Evolutionary conservation across 768 basidiomycete species (phyloP).

Genomic region (Rhizopogon sp.): DNA sequence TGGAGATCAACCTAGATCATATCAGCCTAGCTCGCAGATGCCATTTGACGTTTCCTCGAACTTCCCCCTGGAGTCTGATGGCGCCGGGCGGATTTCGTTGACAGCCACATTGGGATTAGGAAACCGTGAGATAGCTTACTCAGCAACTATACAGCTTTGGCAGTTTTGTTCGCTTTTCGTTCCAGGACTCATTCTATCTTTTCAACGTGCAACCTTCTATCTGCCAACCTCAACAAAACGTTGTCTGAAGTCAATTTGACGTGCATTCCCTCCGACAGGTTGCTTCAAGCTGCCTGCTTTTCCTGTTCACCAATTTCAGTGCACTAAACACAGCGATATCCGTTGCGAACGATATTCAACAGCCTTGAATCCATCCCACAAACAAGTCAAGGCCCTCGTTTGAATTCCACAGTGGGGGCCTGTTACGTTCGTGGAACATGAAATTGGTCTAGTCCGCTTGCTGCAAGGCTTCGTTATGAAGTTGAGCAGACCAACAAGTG

Average conservation of each 20-base stretch:
- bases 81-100: too few species aligned
- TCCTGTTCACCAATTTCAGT: not conserved
- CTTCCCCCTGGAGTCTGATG: too few species aligned
- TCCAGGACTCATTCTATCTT: not conserved
- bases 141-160: conserved; percentile 14
- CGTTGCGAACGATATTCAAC: not conserved
- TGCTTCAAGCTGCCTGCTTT: not conserved
- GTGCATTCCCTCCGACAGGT: not conserved
- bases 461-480: conserved; percentile 56
- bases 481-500: conserved; percentile 39
- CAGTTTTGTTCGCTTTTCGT: not conserved
- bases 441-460: conserved; percentile 34
- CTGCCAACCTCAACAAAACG: not conserved
- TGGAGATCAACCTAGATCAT: too few species aligned
- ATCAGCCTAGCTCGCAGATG: too few species aligned
- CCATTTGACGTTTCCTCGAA: too few species aligned
- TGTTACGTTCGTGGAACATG: conserved; percentile 76
- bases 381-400: conserved; percentile 66
- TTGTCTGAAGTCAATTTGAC: not conserved
- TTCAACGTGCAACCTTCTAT: not conserved
- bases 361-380: conserved; percentile 15
- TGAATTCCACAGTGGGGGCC: conserved; percentile 41
- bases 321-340: not conserved
- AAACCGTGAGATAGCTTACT: conserved; percentile 18
- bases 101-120: not conserved